A percentile compares a stretch with the other conserved stretches of the same genome.
Conservation (phyloP, 2,329 filamentous ascomycete genomes). For the Claviceps purpurea region DNA sequence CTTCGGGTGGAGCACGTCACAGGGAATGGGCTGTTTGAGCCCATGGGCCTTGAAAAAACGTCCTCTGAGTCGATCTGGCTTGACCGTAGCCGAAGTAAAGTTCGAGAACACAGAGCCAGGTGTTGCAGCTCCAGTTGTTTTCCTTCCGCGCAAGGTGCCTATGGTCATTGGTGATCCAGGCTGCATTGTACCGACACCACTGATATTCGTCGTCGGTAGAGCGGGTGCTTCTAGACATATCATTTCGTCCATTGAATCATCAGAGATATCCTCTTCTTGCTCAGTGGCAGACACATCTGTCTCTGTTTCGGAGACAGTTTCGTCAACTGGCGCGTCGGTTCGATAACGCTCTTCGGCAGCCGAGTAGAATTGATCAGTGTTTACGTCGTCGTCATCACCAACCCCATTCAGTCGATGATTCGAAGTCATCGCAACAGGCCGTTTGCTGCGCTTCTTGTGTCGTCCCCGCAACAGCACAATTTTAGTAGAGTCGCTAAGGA, state of each 20-base stretch:
- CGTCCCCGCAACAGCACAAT: conserved; percentile 64
- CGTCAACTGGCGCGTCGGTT: conserved; percentile 44
- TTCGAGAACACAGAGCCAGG: conserved; percentile 83
- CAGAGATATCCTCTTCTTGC: conserved; percentile 64
- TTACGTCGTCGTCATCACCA: conserved; percentile 55
- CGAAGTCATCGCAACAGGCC: conserved; percentile 30
- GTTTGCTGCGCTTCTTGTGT: conserved; percentile 38
- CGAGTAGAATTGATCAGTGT: conserved; percentile 85
- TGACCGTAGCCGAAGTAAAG: conserved; percentile 72
- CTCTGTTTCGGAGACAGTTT: conserved; percentile 47
- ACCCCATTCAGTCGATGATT: conserved; percentile 39
- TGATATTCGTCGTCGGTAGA: conserved; percentile 63
- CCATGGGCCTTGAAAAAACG: conserved; percentile 78
- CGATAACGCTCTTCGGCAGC: conserved; percentile 68
- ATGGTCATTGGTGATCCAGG: conserved; percentile 68
- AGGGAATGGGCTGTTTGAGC: conserved; percentile 55
- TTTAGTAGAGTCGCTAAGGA: conserved; percentile 63
- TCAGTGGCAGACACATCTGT: conserved; percentile 50
- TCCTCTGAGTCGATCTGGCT: conserved; percentile 56
- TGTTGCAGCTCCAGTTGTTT: conserved; percentile 60
- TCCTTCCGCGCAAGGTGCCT: conserved; percentile 43
- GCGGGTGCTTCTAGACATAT: conserved; percentile 76
- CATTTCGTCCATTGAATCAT: conserved; percentile 86
- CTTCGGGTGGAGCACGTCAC: conserved; percentile 73
- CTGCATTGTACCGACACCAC: conserved; percentile 66